Base-by-base conservation (phyloP, 2,329 filamentous ascomycete species). In the Coniochaeta hoffmannii region DNA sequence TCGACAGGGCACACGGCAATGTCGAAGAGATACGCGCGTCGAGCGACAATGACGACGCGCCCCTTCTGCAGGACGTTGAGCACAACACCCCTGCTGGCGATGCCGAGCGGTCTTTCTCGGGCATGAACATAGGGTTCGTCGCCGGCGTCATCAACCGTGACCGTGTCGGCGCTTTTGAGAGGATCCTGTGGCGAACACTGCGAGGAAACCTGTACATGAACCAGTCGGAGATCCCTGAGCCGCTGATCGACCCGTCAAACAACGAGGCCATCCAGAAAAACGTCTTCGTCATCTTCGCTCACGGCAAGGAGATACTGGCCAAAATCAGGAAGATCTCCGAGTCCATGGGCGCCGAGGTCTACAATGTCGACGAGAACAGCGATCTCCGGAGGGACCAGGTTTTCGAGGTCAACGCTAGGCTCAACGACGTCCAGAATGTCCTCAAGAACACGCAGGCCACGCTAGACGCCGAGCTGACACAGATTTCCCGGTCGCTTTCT, bases 171-270 rank as follows among this genome's bases (percentile, higher is more conserved):
- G 89, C 93, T 26, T 99, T 99, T 68, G 95, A 99, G 76, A 88
- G 94, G 57, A 99, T 99, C 63, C 80, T 99, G 53, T 99, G 94
- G 94, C 86, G 94, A 66, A 97, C 95, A 0, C 83, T 99, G 41
- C 90, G 94, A 71, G 94, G 94, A 66, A 99, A 99, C 73, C 77
- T 99, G 60, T 99, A 97, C 80, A 99, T 99, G 94, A 99, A 99
- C 75, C 95, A 99, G 77, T 93, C 93, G 38, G 94, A 99, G 78
- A 99, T 99, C 59, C 87, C 91, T 8, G 93, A 99, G 70, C 85
- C 90, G 35, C 87, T 99, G 63, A 80, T 96, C 69, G 90, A 99
- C 71, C 93, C 94, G 15, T 82, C 88, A 68, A 96, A 85, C 75
- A 97, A 97, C 70, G 93, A 97, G 74, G 80, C 89, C 61, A 81